These are phyloP conservation scores for Ceratocystis harringtonii DNA, from an alignment of 2,329 filamentous ascomycete species.

Conservation along the genomic window DNA sequence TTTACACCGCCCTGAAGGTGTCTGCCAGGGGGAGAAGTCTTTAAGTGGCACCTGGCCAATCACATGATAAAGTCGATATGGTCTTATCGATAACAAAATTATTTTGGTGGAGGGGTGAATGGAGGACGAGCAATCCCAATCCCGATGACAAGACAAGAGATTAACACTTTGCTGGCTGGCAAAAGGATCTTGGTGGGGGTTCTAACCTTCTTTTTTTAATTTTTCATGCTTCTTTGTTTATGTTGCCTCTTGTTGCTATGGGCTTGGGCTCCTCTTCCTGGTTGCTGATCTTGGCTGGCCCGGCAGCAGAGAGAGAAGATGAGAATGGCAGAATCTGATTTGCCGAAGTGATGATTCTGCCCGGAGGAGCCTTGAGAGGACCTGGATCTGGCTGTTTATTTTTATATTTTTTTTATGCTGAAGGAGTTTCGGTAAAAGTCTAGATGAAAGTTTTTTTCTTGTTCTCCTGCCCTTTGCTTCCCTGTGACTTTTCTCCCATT, in stretches of 20 bases:
- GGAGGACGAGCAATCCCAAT: background rate
- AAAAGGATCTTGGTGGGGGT: background rate
- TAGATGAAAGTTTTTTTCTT: background rate
- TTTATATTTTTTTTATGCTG: constrained; percentile 4
- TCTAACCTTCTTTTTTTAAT: background rate
- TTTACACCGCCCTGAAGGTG: background rate
- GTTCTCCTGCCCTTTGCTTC: background rate
- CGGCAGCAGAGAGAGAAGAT: background rate
- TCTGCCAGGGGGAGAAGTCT: background rate
- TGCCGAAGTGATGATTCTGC: background rate
- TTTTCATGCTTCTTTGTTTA: background rate
- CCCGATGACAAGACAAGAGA: background rate
- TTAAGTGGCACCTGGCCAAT: constrained; percentile 4
- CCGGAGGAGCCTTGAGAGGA: background rate
- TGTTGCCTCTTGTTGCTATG: background rate
- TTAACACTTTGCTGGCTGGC: background rate
- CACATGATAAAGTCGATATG: background rate
- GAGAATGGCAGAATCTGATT: constrained; percentile 3
- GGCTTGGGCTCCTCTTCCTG: background rate
- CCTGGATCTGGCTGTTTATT: background rate
- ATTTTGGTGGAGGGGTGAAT: background rate
- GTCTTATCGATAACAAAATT: background rate
- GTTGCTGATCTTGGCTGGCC: background rate
- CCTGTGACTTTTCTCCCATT: constrained; percentile 6
- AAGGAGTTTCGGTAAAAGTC: background rate